Base-by-base conservation (phyloP, 441 rosid genomes). In the Mallotus repandus region DNA sequence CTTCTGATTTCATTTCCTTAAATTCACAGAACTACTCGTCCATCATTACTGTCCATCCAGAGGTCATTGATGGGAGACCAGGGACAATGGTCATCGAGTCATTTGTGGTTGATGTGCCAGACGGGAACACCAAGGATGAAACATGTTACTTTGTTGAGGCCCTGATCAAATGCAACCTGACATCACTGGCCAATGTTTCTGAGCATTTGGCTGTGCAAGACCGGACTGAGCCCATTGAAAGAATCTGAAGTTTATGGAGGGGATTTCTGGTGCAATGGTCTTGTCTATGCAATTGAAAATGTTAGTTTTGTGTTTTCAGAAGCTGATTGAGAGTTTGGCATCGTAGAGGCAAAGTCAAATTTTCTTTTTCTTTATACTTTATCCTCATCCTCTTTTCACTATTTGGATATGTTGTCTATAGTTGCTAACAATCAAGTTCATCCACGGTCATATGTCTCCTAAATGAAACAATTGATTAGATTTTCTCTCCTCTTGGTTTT, bases 1-100 rank as follows among this genome's bases (percentile, higher is more conserved):
- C 53, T 13, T 72, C 16, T 54, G 29, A 16, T 64, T 73, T 16
- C 32, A 57, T 66, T 45, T 57, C 15, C 22, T 57, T 65, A 58
- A 22, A 62, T 75, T 77, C 14, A 81, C 89, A 93, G 98, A 93
- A 93, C 76, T 91, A 93, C 69, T 89, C 91, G 14, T 93, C 98
- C 4, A 77, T 87, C 56, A 76, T 93, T 66, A 91, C 94, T 2
- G 93, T 91, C 69, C 97, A 93, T 81, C 91, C 97, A 0, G 91
- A 88, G 82, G 81, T 82, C 19, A 85, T 89, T 2, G 97, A 91
- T 46, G 98, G 96, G 63, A 87, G 89, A 74, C 82, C 84, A 0
- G 98, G 96, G 74, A 89, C 97, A 14, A 81, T 93, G 86, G 95
- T 89, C 75, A 84, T 89, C 0, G 98, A 92, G 69, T 92, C 98